These are phyloP conservation scores for Blastobotrys chiropterorum DNA, from an alignment of 805 yeast genomes.

Conservation along the genomic window DNA sequence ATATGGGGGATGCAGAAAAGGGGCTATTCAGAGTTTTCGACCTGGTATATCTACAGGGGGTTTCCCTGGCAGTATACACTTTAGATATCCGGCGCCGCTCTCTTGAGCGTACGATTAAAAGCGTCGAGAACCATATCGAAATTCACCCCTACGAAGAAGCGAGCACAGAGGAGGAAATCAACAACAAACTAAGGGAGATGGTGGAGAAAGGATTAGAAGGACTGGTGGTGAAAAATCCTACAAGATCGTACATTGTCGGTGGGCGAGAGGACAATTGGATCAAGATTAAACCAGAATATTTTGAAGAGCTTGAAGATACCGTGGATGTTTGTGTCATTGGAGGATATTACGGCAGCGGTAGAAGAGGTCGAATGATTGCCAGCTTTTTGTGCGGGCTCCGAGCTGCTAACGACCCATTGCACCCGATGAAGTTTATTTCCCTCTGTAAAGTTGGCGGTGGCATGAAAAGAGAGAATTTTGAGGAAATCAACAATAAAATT, in stretches of 20 bases:
- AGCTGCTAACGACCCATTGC: slow-evolving; percentile 31
- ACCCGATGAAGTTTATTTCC: slow-evolving; percentile 40
- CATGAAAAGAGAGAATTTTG: slow-evolving; percentile 56
- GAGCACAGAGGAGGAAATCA: slow-evolving; percentile 45
- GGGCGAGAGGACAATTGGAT: slow-evolving; percentile 66
- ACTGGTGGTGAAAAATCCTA: slow-evolving; percentile 61
- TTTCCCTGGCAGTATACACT: slow-evolving; percentile 48
- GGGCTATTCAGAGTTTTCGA: slow-evolving; percentile 55
- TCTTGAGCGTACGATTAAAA: slow-evolving; percentile 40
- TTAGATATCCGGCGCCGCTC: slow-evolving; percentile 51
- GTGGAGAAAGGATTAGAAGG: slow-evolving; percentile 71
- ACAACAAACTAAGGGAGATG: slow-evolving; percentile 48
- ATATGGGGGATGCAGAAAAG: slow-evolving; percentile 13
- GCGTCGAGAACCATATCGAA: slow-evolving; percentile 28
- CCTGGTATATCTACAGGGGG: slow-evolving; percentile 61
- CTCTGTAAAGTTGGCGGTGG: slow-evolving; percentile 86
- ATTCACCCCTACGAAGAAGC: slow-evolving; percentile 35
- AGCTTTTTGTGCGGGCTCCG: slow-evolving; percentile 70
- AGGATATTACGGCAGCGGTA: slow-evolving; percentile 62
- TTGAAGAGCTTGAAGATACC: slow-evolving; percentile 80
- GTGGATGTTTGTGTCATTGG: slow-evolving; percentile 79
- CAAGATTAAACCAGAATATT: slow-evolving; percentile 86
- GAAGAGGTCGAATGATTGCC: slow-evolving; percentile 32
- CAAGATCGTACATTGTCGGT: slow-evolving; percentile 54
- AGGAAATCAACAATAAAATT: slow-evolving; percentile 50